Evolutionary conservation across 805 yeast genomes (phyloP), one percentile per base, ranked within the genome.

Genomic region (Scheffersomyces amazonensis): DNA sequence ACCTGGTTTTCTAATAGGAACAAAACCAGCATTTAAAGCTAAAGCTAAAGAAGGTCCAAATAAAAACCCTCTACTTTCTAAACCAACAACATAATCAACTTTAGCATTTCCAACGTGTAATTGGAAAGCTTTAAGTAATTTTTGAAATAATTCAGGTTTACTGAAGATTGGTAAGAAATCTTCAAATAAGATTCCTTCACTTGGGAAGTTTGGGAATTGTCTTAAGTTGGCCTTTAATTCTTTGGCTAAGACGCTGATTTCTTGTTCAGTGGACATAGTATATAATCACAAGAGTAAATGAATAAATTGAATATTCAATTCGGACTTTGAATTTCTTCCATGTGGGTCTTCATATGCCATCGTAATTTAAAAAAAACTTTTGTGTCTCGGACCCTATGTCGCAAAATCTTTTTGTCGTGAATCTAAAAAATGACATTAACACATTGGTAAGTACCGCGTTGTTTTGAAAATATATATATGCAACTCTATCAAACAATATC

Each of bases 41-140:
- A 93, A 74, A 7, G 99, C 99, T 50, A 93, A 73, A 24, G 98
- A 71, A 32, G 99, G 99, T 11, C 98, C 99, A 55, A 93, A 91
- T 41, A 93, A 72, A 62, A 93, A 93, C 3, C 99, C 99, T 65
- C 99, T 83, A 35, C 97, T 86, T 65, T 93, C 99, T 49, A 93
- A 76, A 33, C 98, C 99, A 35, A 93, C 88, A 43, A 93, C 75
- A 58, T 84, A 91, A 58, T 93, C 97, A 46, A 95, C 80, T 48
- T 81, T 77, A 45, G 71, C 69, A 43, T 70, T 71, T 42, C 80
- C 78, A 41, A 93, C 58, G 57, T 88, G 95, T 39, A 78, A 56
- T 63, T 83, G 78, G 69, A 91, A 85, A 13, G 96, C 96, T 48
- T 76, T 78, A 32, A 93, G 70, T 41, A 93, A 73, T 56, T 85